Percentiles rank a stretch among this genome's conserved stretches.
Conservation (phyloP, 179 eudicot genomes). For the Heliamphora pulchella region DNA sequence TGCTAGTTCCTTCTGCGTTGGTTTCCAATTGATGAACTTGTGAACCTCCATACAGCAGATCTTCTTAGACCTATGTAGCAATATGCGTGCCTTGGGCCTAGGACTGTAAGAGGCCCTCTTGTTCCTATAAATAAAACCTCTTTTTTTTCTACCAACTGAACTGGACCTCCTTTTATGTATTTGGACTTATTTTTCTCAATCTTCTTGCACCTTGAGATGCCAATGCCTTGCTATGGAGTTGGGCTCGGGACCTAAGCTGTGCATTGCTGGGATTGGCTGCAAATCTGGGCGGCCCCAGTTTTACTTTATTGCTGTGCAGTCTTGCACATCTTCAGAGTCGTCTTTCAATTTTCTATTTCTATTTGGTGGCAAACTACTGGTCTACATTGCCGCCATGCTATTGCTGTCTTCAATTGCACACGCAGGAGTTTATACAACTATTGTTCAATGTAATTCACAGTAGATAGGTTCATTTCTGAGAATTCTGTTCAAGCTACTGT, state of each 20-base stretch:
- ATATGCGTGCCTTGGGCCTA: no score
- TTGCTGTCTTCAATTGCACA: conserved; percentile 54
- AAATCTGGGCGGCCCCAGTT: no score
- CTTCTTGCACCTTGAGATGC: background rate
- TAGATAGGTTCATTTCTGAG: conserved; percentile 35
- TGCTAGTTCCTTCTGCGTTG: background rate
- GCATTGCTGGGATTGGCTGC: no score
- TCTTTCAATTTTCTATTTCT: no score
- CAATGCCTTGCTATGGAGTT: no score
- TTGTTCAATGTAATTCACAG: conserved; percentile 60
- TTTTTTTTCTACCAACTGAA: no score
- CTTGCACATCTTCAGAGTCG: no score
- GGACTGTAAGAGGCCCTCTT: no score
- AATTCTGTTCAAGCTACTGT: no score
- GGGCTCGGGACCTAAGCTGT: no score
- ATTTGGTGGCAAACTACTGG: conserved; percentile 53
- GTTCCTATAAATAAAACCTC: no score
- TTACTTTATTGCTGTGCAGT: no score
- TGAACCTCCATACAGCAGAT: background rate
- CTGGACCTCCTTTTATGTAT: background rate
- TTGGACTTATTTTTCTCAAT: background rate
- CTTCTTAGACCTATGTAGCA: background rate
- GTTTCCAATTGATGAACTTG: background rate
- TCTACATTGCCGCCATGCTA: conserved; percentile 75
- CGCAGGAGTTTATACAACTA: conserved; percentile 56